Percentiles rank a stretch among this genome's conserved stretches.
These are phyloP conservation scores for Flaveria trinervia DNA, from an alignment of 129 eudicot genomes.

Conservation along the genomic window DNA sequence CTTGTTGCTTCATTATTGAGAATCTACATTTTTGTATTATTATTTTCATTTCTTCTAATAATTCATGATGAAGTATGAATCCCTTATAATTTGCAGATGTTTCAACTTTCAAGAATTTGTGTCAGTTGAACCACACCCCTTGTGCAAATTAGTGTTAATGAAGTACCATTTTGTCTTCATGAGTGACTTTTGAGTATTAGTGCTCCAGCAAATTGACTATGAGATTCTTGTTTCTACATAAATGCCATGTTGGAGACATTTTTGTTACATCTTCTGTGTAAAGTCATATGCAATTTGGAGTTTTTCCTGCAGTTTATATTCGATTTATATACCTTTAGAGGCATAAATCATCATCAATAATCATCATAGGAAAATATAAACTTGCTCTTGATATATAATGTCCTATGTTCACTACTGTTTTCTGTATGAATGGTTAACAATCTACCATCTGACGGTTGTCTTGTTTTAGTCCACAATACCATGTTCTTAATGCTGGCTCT, in stretches of 20 bases:
- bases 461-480: constrained; percentile 12
- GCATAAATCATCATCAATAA: not conserved
- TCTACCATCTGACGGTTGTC: constrained; percentile 5
- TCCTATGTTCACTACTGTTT: not conserved
- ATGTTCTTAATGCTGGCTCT: constrained; percentile 9
- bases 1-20: constrained; percentile 6
- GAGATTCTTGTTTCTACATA: constrained; percentile 29
- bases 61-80: constrained; percentile 1
- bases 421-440: not conserved
- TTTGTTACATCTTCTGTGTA: constrained; percentile 4
- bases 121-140: not conserved
- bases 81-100: not conserved
- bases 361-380: not conserved
- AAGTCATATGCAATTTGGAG: not conserved
- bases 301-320: not conserved
- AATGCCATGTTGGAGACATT: constrained; percentile 21
- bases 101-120: not conserved
- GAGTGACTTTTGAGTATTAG: constrained; percentile 12
- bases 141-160: not conserved
- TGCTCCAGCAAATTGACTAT: constrained; percentile 15
- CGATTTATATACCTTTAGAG: not conserved
- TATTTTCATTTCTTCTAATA: not conserved
- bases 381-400: constrained; percentile 12
- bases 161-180: constrained; percentile 2
- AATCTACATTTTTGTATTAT: not conserved